Evolutionary conservation across 371 early-diverging fungal species (phyloP).

Genomic region (Circinella minor): DNA sequence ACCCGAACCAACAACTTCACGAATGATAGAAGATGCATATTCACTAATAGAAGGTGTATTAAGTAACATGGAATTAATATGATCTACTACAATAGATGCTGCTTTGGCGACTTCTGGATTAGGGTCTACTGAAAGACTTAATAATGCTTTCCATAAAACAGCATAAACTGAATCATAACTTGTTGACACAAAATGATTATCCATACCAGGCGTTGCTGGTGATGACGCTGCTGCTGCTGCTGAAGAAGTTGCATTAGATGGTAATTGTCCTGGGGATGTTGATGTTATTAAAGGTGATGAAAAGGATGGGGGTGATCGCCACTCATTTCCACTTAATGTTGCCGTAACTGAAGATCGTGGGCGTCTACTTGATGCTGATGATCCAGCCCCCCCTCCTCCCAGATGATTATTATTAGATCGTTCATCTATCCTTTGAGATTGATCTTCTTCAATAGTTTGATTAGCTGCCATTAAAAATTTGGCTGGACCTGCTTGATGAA

Average conservation of each 20-base stretch:
- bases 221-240: neutral
- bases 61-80: constrained; percentile 62
- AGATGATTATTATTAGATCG: neutral
- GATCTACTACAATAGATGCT: constrained; percentile 75
- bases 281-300: no score
- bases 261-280: no score
- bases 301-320: neutral
- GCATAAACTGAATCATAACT: constrained; percentile 63
- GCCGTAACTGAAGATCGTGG: neutral
- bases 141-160: constrained; percentile 78
- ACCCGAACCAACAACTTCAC: constrained; percentile 21
- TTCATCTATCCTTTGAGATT: constrained; percentile 22
- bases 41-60: constrained; percentile 41
- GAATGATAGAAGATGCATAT: constrained; percentile 40
- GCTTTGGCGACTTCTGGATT: constrained; percentile 70
- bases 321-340: neutral
- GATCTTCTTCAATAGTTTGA: constrained; percentile 71
- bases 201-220: neutral
- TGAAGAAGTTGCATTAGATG: no score
- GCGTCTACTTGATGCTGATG: constrained; percentile 2
- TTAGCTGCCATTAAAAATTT: constrained; percentile 70
- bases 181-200: constrained; percentile 42
- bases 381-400: neutral
- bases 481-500: constrained; percentile 58
- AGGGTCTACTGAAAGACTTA: constrained; percentile 81